Evolutionary conservation across 2,329 filamentous ascomycete species (phyloP).

Genomic region (Alternaria viburni): DNA sequence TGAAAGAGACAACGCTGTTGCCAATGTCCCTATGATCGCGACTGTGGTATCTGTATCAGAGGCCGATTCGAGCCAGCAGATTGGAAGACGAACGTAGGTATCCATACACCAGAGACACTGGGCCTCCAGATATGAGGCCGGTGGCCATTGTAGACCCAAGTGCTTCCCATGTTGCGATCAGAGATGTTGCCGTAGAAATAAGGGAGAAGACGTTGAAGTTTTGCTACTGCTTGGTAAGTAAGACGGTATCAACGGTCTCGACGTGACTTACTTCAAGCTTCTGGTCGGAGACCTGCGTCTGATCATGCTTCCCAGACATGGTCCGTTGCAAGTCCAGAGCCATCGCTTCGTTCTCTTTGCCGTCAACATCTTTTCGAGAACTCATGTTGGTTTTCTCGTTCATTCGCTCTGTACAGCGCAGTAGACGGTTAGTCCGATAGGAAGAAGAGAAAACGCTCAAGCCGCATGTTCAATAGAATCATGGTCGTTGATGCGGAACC

Average conservation of each 20-base stretch:
- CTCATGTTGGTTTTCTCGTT: not conserved
- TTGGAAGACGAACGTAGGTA: conserved; percentile 5
- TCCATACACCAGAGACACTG: conserved; percentile 10
- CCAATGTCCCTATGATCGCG: conserved; percentile 3
- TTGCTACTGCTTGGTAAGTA: not conserved
- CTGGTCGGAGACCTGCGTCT: not conserved
- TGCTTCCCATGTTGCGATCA: conserved; percentile 15
- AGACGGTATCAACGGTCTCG: not conserved
- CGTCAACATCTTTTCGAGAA: not conserved
- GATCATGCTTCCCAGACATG: not conserved
- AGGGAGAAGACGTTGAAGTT: conserved; percentile 5
- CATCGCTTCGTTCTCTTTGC: not conserved
- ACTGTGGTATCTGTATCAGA: not conserved
- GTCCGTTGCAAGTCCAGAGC: not conserved
- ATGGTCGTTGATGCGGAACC: not conserved
- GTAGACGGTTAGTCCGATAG: not conserved
- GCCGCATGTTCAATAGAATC: not conserved
- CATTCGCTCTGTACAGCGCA: not conserved
- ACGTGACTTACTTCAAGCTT: not conserved
- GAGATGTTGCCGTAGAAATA: conserved; percentile 3
- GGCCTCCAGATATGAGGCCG: conserved; percentile 8
- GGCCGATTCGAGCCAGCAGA: not conserved
- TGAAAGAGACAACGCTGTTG: conserved; percentile 4
- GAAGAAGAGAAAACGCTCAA: not conserved
- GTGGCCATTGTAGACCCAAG: conserved; percentile 9